Evolutionary conservation across 192 early-diverging fungal genomes (phyloP).

Genomic region (Phlyctochytrium arcticum): DNA sequence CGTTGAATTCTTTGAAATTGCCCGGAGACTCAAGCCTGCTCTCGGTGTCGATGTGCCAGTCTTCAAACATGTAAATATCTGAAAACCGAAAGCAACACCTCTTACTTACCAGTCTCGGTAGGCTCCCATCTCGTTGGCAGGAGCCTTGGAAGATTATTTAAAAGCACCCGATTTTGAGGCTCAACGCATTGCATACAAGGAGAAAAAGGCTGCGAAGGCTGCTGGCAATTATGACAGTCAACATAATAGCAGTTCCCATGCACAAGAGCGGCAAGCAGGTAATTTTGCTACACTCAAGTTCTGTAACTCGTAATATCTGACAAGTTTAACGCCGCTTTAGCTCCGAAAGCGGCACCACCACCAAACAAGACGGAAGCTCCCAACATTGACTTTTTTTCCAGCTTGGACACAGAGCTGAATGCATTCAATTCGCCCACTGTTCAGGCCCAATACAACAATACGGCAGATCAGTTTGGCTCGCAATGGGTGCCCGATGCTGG

Average conservation of each 20-base stretch:
- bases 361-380: constrained; percentile 15
- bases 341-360: not conserved
- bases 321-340: not conserved
- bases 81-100: not conserved
- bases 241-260: too few relatives aligned
- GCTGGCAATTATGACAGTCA: not conserved
- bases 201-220: constrained; percentile 34
- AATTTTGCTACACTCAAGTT: not conserved
- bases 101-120: constrained; percentile 10
- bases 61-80: constrained; percentile 64
- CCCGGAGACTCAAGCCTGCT: constrained; percentile 50
- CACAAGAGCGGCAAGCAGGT: not conserved
- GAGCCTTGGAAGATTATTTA: constrained; percentile 62
- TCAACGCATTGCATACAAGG: constrained; percentile 44
- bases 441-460: constrained; percentile 22
- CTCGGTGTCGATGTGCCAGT: constrained; percentile 65
- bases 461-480: constrained; percentile 24
- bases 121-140: constrained; percentile 64
- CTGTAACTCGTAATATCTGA: not conserved
- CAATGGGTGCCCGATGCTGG: not conserved
- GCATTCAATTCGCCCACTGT: constrained; percentile 32
- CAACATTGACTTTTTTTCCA: constrained; percentile 40
- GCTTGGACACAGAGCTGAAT: constrained; percentile 34
- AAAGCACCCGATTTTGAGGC: constrained; percentile 70
- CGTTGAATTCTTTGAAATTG: constrained; percentile 67